Evolutionary conservation across 2,329 filamentous ascomycete genomes (phyloP), one percentile per base, ranked within the genome.

Genomic region (Dothideomycetes sp.): DNA sequence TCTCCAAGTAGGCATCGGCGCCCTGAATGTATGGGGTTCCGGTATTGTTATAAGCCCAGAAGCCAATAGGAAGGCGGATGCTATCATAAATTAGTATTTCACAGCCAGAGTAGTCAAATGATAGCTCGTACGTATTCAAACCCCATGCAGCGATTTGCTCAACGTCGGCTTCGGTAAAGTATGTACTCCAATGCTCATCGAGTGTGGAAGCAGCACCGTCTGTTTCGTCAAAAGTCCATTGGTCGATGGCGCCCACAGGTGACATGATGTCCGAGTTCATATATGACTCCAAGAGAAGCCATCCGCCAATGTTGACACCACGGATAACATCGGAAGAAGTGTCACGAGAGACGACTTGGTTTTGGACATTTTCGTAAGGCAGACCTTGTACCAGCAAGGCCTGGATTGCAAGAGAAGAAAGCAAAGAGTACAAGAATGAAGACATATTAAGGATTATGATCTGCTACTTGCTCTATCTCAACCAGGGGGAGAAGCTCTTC

Each of bases 21-120:
- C 72, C 72, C 43, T 60, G 54, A 3, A 68, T 64, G 47, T 75
- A 78, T 3, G 72, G 65, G 16, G 66, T 57, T 17, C 60, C 59
- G 15, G 59, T 55, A n/a, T 70, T 68, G 37, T 70, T 61, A 46
- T 72, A 75, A 12, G 74, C 73, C 74, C 74, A 78, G 51, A 66
- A 77, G 8, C 73, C 72, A 39, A 77, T 63, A 0, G 74, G 73
- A 31, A 78, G 72, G 11, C 74, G 64, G 8, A 78, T 69, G 10
- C 39, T 41, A 32, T 10, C 31, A 31, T 40, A 40, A 11, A 29
- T 40, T 36, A 40, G 38, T 24, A 19, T 17, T n/a, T n/a, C n/a
- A 9, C 19, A n/a, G n/a, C n/a, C n/a, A n/a, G n/a, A n/a, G n/a
- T n/a, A n/a, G n/a, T n/a, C n/a, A n/a, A n/a, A n/a, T n/a, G n/a